A percentile compares a stretch with the other conserved stretches of the same genome.
Evolutionary conservation across 1,139 yeast species (phyloP).

Genomic region (Yamadazyma triangularis): DNA sequence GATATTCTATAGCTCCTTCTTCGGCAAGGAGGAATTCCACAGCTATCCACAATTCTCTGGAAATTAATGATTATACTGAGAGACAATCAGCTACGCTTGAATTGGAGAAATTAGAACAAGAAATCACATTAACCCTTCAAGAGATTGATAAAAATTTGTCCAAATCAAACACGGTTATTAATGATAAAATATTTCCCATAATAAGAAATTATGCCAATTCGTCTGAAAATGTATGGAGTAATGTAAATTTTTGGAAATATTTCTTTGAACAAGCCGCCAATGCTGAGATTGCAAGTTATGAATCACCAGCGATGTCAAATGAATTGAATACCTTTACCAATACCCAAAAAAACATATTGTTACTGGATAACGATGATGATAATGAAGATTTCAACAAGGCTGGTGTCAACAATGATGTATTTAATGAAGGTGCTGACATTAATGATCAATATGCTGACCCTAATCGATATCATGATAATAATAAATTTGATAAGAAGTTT

Average conservation of each 20-base stretch:
- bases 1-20: slow-evolving; percentile 39
- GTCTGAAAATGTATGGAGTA: slow-evolving; percentile 54
- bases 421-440: neutral
- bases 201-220: slow-evolving; percentile 54
- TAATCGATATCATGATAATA: neutral
- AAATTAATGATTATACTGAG: slow-evolving; percentile 8
- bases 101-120: slow-evolving; percentile 74
- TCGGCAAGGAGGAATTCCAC: slow-evolving; percentile 34
- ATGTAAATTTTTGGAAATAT: slow-evolving; percentile 68
- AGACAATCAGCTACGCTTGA: slow-evolving; percentile 43
- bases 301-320: slow-evolving; percentile 35
- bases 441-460: no score
- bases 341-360: slow-evolving; percentile 12
- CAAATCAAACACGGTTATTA: slow-evolving; percentile 58
- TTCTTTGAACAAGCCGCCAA: slow-evolving; percentile 75
- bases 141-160: slow-evolving; percentile 73
- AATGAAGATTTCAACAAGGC: slow-evolving; percentile 5
- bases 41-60: slow-evolving; percentile 14
- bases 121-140: slow-evolving; percentile 72
- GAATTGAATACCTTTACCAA: slow-evolving; percentile 9
- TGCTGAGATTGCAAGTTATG: slow-evolving; percentile 57
- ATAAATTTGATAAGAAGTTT: neutral
- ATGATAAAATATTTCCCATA: slow-evolving; percentile 58
- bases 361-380: slow-evolving; percentile 16
- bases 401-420: no score